Percentiles rank a stretch among this genome's conserved stretches.
phyloP scores from a whole-genome alignment of 1,139 yeast genomes.

The Nadsonia commutata region DNA sequence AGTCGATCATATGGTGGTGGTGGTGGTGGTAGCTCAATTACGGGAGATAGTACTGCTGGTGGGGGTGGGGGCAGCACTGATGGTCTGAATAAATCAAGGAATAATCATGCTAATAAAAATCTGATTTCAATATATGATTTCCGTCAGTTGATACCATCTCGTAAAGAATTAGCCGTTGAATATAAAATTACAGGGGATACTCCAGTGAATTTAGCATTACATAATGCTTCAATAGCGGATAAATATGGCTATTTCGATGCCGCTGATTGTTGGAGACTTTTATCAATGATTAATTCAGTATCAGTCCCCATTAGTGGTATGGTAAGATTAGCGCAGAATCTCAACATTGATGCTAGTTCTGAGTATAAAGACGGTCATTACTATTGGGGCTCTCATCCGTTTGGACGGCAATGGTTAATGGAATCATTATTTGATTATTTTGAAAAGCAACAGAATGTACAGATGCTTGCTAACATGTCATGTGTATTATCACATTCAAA shows the following conservation, averaged over 20 bases:
- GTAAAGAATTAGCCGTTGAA: slow-evolving; percentile 61
- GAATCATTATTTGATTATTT: slow-evolving; percentile 48
- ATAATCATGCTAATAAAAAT: no score
- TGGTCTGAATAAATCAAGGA: no score
- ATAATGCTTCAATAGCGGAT: slow-evolving; percentile 57
- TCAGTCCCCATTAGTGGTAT: not conserved
- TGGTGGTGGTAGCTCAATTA: not conserved
- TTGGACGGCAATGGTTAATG: slow-evolving; percentile 59
- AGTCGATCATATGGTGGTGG: not conserved
- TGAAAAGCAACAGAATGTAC: slow-evolving; percentile 52
- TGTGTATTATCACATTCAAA: slow-evolving; percentile 32
- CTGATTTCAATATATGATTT: slow-evolving; percentile 52
- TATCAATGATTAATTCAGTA: slow-evolving; percentile 11
- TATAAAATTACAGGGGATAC: slow-evolving; percentile 55
- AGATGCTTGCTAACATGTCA: slow-evolving; percentile 82
- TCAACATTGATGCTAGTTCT: not conserved
- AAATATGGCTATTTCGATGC: slow-evolving; percentile 47
- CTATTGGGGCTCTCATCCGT: slow-evolving; percentile 67
- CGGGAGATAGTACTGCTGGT: not conserved
- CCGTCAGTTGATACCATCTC: slow-evolving; percentile 57
- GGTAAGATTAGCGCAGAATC: not conserved
- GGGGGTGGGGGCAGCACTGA: not conserved
- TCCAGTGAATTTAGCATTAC: slow-evolving; percentile 48
- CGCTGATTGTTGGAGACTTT: slow-evolving; percentile 63
- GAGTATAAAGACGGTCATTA: not conserved